phyloP scores from a whole-genome alignment of 2,329 filamentous ascomycete species.

The Fusarium humuli region DNA sequence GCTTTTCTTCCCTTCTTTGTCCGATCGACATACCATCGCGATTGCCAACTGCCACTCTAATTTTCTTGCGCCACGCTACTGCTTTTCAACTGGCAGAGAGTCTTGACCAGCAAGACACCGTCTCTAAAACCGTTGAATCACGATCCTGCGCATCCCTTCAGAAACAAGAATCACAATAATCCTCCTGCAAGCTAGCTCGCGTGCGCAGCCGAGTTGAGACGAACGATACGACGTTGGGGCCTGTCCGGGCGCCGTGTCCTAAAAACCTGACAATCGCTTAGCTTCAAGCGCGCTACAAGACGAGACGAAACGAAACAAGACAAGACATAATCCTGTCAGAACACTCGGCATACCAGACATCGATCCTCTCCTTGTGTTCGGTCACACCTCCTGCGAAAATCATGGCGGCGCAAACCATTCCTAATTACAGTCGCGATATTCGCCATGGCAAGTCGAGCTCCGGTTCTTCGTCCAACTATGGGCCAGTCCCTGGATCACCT shows the following conservation, averaged over 20 bases:
- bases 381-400: not conserved
- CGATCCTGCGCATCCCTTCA: slow-evolving; percentile 21
- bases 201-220: slow-evolving; percentile 32
- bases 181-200: slow-evolving; percentile 24
- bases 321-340: slow-evolving; percentile 11
- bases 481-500: slow-evolving; percentile 75
- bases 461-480: slow-evolving; percentile 53
- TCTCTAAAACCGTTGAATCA: slow-evolving; percentile 36
- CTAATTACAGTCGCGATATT: slow-evolving; percentile 45
- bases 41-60: slow-evolving; percentile 17
- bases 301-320: slow-evolving; percentile 18
- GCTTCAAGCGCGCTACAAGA: slow-evolving; percentile 13
- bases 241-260: slow-evolving; percentile 28
- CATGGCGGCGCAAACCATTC: slow-evolving; percentile 50
- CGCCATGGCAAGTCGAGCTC: slow-evolving; percentile 46
- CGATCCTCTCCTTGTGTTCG: slow-evolving; percentile 1
- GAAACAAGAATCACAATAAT: slow-evolving; percentile 24
- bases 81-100: slow-evolving; percentile 29
- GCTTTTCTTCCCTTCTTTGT: slow-evolving; percentile 29
- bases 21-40: slow-evolving; percentile 28
- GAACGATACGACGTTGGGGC: slow-evolving; percentile 11
- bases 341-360: not conserved
- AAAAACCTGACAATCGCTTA: slow-evolving; percentile 14
- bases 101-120: slow-evolving; percentile 25
- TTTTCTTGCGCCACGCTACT: slow-evolving; percentile 41